A percentile compares a stretch with the other conserved stretches of the same genome.
Conservation (phyloP, 2,329 filamentous ascomycete species). For the Incumbomyces delicatus region DNA sequence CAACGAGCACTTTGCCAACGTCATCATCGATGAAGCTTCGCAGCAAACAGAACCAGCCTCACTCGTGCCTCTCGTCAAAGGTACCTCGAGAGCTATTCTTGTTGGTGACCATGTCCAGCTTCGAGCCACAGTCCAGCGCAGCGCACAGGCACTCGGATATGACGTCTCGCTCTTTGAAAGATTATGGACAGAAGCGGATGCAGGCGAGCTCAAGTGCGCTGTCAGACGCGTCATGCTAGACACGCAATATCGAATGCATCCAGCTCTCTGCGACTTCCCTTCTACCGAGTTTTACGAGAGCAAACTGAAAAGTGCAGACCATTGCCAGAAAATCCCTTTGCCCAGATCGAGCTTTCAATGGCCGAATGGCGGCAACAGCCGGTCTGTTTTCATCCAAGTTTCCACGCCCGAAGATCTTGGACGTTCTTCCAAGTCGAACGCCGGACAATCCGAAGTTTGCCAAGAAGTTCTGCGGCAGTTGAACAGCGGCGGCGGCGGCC, state of each 20-base stretch:
- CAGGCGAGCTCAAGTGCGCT: slow-evolving; percentile 5
- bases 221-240: slow-evolving; percentile 33
- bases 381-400: slow-evolving; percentile 30
- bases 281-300: slow-evolving; percentile 33
- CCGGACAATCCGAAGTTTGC: slow-evolving; percentile 30
- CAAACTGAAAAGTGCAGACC: slow-evolving; percentile 26
- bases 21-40: slow-evolving; percentile 35
- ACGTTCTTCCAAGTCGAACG: slow-evolving; percentile 32
- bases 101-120: slow-evolving; percentile 42
- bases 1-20: slow-evolving; percentile 7
- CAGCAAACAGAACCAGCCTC: slow-evolving; percentile 37
- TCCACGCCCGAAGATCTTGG: slow-evolving; percentile 28
- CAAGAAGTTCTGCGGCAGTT: slow-evolving; percentile 27
- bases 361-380: not conserved
- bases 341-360: not conserved
- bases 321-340: slow-evolving; percentile 3
- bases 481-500: not conserved
- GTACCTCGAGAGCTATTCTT: slow-evolving; percentile 28
- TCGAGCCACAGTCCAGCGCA: slow-evolving; percentile 33
- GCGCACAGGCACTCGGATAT: slow-evolving; percentile 27
- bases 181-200: slow-evolving; percentile 23
- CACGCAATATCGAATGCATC: slow-evolving; percentile 38
- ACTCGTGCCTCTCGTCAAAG: slow-evolving; percentile 28
- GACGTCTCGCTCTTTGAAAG: slow-evolving; percentile 38
- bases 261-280: slow-evolving; percentile 30